These are phyloP conservation scores for Chaetomium sp. DNA, from an alignment of 2,329 filamentous ascomycete species.

Conservation along the genomic window DNA sequence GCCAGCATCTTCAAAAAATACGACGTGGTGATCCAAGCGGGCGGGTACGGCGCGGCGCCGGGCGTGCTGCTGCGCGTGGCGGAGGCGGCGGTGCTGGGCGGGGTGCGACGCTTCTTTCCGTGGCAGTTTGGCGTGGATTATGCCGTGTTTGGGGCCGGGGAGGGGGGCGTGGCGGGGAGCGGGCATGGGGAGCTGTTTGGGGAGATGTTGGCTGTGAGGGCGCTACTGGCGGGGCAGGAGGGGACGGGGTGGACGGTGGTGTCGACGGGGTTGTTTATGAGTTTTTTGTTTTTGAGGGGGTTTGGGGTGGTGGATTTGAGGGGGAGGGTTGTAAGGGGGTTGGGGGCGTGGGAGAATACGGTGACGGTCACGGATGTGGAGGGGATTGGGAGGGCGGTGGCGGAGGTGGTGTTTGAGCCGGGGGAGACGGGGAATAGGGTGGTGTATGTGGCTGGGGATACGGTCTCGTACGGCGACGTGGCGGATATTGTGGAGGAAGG, in stretches of 20 bases:
- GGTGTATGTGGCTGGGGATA: slow-evolving; percentile 64
- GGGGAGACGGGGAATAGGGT: slow-evolving; percentile 44
- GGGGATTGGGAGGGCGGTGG: slow-evolving; percentile 65
- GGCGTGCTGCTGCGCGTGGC: slow-evolving; percentile 62
- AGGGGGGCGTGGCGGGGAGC: slow-evolving; percentile 53
- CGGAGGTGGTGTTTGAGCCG: slow-evolving; percentile 55
- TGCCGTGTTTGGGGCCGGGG: slow-evolving; percentile 60
- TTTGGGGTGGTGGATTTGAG: slow-evolving; percentile 64
- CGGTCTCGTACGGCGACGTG: slow-evolving; percentile 57
- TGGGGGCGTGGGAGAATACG: slow-evolving; percentile 63
- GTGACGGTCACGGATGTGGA: slow-evolving; percentile 64
- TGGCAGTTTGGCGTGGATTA: slow-evolving; percentile 79
- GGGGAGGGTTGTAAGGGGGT: slow-evolving; percentile 49
- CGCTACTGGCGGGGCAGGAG: slow-evolving; percentile 51
- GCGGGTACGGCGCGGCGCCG: slow-evolving; percentile 59
- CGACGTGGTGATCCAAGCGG: slow-evolving; percentile 61
- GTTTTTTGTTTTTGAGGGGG: slow-evolving; percentile 64
- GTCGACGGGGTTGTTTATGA: slow-evolving; percentile 71
- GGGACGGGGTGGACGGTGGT: slow-evolving; percentile 63
- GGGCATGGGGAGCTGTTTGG: slow-evolving; percentile 66
- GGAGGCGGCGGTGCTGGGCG: slow-evolving; percentile 55
- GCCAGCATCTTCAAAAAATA: slow-evolving; percentile 48
- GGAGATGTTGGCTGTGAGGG: slow-evolving; percentile 64
- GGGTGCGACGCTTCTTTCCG: slow-evolving; percentile 59
- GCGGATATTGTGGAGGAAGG: slow-evolving; percentile 55